These are phyloP conservation scores for Suillus discolor DNA, from an alignment of 768 basidiomycete species.

Conservation along the genomic window DNA sequence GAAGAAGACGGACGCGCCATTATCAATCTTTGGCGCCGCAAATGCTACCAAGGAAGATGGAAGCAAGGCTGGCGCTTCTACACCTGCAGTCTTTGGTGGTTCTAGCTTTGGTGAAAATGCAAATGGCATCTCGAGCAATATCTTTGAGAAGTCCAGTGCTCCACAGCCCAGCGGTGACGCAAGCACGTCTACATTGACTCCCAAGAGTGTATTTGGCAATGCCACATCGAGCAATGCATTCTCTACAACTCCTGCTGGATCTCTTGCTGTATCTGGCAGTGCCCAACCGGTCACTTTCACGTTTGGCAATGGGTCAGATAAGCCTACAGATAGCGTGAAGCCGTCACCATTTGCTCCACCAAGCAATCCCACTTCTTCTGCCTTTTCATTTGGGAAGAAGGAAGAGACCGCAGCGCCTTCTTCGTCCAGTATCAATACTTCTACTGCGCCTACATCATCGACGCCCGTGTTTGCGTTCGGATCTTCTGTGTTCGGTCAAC, in stretches of 20 bases:
- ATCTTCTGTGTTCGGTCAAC: neutral
- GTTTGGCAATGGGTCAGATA: slow-evolving; percentile 22
- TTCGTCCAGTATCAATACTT: slow-evolving; percentile 7
- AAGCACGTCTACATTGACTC: slow-evolving; percentile 23
- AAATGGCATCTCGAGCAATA: slow-evolving; percentile 18
- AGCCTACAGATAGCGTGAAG: slow-evolving; percentile 19
- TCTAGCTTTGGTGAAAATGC: slow-evolving; percentile 19
- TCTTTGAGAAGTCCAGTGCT: slow-evolving; percentile 20
- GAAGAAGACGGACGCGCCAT: slow-evolving; percentile 29
- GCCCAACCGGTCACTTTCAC: slow-evolving; percentile 18
- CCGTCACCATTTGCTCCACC: slow-evolving; percentile 18
- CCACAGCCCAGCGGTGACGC: slow-evolving; percentile 19
- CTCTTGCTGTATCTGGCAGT: slow-evolving; percentile 17
- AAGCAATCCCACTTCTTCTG: slow-evolving; percentile 9
- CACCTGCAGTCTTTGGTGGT: slow-evolving; percentile 25
- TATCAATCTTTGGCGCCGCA: slow-evolving; percentile 39
- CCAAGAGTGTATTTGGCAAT: slow-evolving; percentile 19
- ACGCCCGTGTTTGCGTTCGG: slow-evolving; percentile 13
- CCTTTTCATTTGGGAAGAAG: slow-evolving; percentile 10
- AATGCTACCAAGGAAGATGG: slow-evolving; percentile 12
- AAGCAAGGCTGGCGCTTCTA: slow-evolving; percentile 14
- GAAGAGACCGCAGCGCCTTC: neutral
- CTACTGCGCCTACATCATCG: neutral
- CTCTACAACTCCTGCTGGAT: slow-evolving; percentile 19
- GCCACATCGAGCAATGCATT: slow-evolving; percentile 18